phyloP scores from a whole-genome alignment of 768 basidiomycete genomes.

The Boletus pseudo-olivaceus region DNA sequence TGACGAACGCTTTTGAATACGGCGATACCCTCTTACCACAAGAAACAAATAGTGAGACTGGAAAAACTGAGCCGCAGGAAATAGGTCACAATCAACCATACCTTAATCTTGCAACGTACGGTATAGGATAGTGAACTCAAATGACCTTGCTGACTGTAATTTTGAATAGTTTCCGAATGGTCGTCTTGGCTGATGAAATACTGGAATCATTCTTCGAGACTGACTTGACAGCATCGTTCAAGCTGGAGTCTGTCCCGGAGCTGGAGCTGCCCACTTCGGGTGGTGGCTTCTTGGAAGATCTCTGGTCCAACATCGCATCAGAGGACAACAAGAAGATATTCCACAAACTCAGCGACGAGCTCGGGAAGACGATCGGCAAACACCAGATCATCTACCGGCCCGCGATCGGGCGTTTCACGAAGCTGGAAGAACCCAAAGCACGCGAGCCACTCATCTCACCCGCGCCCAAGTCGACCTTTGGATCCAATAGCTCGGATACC shows the following conservation, averaged over 20 bases:
- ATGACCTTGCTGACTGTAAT: slow-evolving; percentile 9
- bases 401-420: slow-evolving; percentile 81
- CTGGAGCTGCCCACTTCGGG: slow-evolving; percentile 58
- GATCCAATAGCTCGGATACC: slow-evolving; percentile 33
- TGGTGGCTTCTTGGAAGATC: slow-evolving; percentile 69
- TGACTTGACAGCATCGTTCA: slow-evolving; percentile 86
- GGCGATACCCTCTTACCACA: slow-evolving; percentile 84
- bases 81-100: slow-evolving; percentile 83
- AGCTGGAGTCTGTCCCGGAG: slow-evolving; percentile 66
- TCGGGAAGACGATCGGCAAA: slow-evolving; percentile 91
- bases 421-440: slow-evolving; percentile 82
- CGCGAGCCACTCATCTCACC: slow-evolving; percentile 83
- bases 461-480: slow-evolving; percentile 51
- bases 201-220: slow-evolving; percentile 96
- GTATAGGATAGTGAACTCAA: not conserved
- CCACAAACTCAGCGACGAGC: slow-evolving; percentile 88
- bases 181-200: slow-evolving; percentile 93
- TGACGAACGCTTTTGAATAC: slow-evolving; percentile 98
- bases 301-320: slow-evolving; percentile 88
- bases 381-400: slow-evolving; percentile 83
- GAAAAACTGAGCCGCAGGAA: slow-evolving; percentile 41
- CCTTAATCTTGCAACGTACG: slow-evolving; percentile 84
- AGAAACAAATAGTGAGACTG: slow-evolving; percentile 30
- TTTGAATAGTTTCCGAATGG: slow-evolving; percentile 86
- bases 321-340: slow-evolving; percentile 93